Percentiles rank a stretch among this genome's conserved stretches.
phyloP scores from a whole-genome alignment of 768 basidiomycete species.

The Calocybe cyanea region DNA sequence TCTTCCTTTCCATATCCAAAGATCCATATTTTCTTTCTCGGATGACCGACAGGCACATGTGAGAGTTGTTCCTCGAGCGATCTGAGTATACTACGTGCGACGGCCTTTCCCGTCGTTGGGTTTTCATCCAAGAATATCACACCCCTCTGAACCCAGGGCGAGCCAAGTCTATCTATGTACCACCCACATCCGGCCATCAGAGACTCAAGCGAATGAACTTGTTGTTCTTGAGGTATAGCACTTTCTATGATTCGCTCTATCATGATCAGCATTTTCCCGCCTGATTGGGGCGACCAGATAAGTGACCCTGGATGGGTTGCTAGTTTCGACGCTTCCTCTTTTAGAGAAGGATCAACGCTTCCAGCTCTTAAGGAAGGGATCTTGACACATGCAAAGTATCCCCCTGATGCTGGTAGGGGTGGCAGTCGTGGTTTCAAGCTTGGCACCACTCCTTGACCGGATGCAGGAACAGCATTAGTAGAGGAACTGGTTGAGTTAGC shows the following conservation, averaged over 20 bases:
- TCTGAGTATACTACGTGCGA: conserved; percentile 10
- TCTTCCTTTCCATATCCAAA: conserved; percentile 11
- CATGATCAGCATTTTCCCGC: conserved; percentile 20
- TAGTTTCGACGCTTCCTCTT: no score
- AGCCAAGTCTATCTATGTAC: conserved; percentile 12
- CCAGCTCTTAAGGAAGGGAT: no score
- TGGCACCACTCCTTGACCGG: background rate
- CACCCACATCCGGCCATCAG: conserved; percentile 47
- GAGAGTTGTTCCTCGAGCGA: conserved; percentile 7
- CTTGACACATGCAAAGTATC: no score
- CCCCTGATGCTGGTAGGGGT: no score
- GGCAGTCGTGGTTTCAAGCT: background rate
- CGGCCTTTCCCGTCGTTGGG: conserved; percentile 12
- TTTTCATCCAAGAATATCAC: conserved; percentile 35
- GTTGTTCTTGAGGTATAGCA: conserved; percentile 27
- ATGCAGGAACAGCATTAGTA: background rate
- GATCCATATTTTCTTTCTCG: conserved; percentile 17
- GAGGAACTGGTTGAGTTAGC: background rate
- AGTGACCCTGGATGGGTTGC: background rate
- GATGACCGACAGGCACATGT: background rate
- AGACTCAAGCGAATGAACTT: conserved; percentile 40
- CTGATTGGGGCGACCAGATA: conserved; percentile 23
- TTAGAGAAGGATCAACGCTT: no score
- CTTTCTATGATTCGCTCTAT: conserved; percentile 26
- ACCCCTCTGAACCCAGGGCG: conserved; percentile 23